Evolutionary conservation across 164 flowering plant genomes (phyloP), one percentile per base, ranked within the genome.

Genomic region (Umbilicus rupestris): DNA sequence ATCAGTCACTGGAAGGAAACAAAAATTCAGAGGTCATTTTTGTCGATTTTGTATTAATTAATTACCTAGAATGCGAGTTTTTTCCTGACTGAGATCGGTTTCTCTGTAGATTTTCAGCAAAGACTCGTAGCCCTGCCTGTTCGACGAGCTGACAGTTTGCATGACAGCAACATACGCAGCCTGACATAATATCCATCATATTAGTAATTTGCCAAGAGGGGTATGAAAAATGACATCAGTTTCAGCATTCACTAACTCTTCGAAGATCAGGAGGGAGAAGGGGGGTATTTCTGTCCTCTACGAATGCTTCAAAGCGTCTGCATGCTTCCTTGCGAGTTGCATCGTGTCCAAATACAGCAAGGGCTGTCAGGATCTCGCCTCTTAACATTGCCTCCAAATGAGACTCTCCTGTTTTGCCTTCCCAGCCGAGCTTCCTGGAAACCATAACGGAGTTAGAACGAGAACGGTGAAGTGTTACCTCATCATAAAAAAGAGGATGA

Each of bases 331-430:
- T 73, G 57, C 72, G 69, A 14, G 97, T 90, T 55, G 9, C 41
- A 31, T 84, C 90, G 74, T 95, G 87, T 22, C 96, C 97, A 79
- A 87, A 84, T 8, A 64, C 20, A 70, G 89, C 85, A 65, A 95
- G 88, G 39, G 92, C 97, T 69, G 85, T 81, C 76, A 95, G 78
- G 64, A 95, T 59, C 78, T 95, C 94, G 65, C 97, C 99, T 77
- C 97, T 87, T 81, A 92, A 79, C 97, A 95, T 81, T 66, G 94
- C 86, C 74, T 95, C 96, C 68, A 90, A 76, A 73, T 92, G 97
- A 68, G 88, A 81, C 76, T 95, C 99, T 42, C 92, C 94, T 66
- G 73, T 68, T 71, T 72, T 80, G 67, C 92, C 79, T 42, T 95
- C 96, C 97, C 97, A 95, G 49, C 99, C 99, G 72, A 95, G 83